phyloP scores from a whole-genome alignment of 78 protist species.

The Diacronema lutheri region DNA sequence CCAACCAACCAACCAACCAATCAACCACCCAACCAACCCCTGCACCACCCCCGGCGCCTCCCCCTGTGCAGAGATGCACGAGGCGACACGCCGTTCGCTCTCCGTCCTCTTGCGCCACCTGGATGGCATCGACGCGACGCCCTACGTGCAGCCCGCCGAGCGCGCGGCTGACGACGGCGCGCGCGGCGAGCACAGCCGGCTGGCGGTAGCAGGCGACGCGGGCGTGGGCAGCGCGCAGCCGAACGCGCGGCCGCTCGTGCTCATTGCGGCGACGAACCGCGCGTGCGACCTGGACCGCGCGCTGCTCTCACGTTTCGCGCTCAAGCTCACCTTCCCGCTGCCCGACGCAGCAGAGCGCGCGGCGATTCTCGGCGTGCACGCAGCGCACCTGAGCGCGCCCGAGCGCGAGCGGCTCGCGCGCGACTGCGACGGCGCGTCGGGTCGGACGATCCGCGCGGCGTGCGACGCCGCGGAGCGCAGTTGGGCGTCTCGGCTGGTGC shows the following conservation, averaged over 20 bases:
- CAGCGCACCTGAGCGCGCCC: neutral
- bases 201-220: too few species aligned
- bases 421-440: neutral
- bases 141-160: neutral
- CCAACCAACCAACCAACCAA: too few species aligned
- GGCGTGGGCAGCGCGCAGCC: too few species aligned
- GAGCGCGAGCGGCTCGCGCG: neutral
- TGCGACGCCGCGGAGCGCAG: neutral
- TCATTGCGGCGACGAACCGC: slow-evolving; percentile 35
- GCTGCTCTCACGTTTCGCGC: slow-evolving; percentile 5
- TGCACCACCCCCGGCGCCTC: too few species aligned
- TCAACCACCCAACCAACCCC: too few species aligned
- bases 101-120: slow-evolving; percentile 19
- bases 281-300: slow-evolving; percentile 8
- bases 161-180: too few species aligned
- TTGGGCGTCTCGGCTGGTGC: neutral
- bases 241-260: neutral
- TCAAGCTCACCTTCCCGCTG: neutral
- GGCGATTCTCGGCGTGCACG: neutral
- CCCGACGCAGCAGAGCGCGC: neutral
- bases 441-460: neutral
- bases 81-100: slow-evolving; percentile 31
- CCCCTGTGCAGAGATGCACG: neutral
- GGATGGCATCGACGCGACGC: slow-evolving; percentile 3
- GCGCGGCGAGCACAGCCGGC: too few species aligned